Base-by-base conservation (phyloP, 2,329 filamentous ascomycete species). In the Pyrenophora tritici-repentis region DNA sequence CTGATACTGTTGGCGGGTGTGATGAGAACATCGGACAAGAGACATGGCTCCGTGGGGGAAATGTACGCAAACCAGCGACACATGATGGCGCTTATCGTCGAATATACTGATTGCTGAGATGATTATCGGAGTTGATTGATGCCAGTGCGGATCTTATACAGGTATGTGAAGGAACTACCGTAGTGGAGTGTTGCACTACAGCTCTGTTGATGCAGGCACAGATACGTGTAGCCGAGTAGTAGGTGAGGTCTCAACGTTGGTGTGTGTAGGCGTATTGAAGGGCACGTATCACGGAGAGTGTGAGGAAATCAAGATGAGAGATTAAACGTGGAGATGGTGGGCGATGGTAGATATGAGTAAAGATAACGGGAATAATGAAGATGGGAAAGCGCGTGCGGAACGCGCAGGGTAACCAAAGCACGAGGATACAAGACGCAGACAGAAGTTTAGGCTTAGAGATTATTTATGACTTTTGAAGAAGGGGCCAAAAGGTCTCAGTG, bases 31-130 rank as follows among this genome's bases (percentile, higher is more conserved):
- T 83, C 81, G 49, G 80, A 79, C 8, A 83, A 73, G 37, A 83
- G 76, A 65, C 79, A 82, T 10, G 79, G 77, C 68, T 83, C 81
- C 0, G 70, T 74, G 1, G 75, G 73, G 1, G 79, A 81, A 48
- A 83, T 76, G 60, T 83, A 83, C 16, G 80, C 80, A 57, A 83
- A 82, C 81, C 81, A 83, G 29, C 81, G 79, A 68, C 75, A 77
- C 76, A 77, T 79, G 34, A 16, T 60, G 42, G 8, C 29, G 20
- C 5, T 22, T 13, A 10, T 14, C 29, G 22, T 42, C 13, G 17
- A 26, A 5, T 20, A 2, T 14, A 36, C 14, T 35, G 12, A 10
- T 33, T 2, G 41, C 26, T 16, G 16, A 6, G 1, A 16, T n/a
- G 7, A 22, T 1, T 1, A 6, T 10, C 3, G 3, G 8, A n/a